Conservation (phyloP, 768 basidiomycete species). For the Pholiota conissans region DNA sequence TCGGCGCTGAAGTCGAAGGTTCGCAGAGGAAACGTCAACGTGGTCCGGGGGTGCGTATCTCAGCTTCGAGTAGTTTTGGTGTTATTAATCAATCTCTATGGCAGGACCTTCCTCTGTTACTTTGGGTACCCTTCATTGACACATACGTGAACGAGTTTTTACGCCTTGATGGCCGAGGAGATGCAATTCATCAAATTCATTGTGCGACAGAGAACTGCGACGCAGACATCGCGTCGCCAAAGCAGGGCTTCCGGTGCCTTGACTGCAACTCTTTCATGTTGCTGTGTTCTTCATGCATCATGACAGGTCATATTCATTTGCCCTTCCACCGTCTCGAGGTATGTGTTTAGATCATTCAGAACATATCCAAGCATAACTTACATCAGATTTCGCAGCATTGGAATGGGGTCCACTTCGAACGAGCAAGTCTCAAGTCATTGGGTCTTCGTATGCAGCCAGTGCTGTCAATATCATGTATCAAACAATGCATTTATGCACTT, state of each 20-base stretch:
- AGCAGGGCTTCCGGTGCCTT: not conserved
- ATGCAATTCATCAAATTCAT: not conserved
- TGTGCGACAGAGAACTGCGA: not conserved
- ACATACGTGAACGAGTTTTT: constrained; percentile 6
- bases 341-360: not conserved
- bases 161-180: constrained; percentile 1
- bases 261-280: not conserved
- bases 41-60: no score
- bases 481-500: no score
- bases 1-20: no score
- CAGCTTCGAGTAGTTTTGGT: no score
- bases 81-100: no score
- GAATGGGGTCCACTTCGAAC: not conserved
- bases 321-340: not conserved
- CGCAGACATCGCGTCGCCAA: no score
- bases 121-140: constrained; percentile 9
- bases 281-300: not conserved
- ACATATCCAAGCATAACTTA: not conserved
- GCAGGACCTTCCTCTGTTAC: not conserved
- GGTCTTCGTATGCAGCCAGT: no score
- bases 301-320: not conserved
- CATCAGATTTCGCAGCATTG: not conserved
- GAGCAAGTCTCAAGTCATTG: not conserved
- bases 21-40: no score
- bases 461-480: no score